A percentile compares a stretch with the other conserved stretches of the same genome.
Evolutionary conservation across 768 basidiomycete genomes (phyloP).

Genomic region (Boletellus ananiceps): DNA sequence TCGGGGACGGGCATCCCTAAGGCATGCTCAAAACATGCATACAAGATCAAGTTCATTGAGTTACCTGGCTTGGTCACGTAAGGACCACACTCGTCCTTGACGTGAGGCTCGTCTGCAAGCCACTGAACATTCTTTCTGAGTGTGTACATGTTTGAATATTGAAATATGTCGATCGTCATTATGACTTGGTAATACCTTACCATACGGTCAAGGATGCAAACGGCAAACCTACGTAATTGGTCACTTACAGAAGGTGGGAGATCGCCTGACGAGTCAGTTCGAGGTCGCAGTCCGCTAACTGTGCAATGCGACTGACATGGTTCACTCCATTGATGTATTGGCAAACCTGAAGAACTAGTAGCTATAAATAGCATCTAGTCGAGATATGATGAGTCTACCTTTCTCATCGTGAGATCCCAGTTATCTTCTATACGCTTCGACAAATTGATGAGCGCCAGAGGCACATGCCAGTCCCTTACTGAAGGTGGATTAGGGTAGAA

Average conservation of each 20-base stretch:
- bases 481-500: constrained; percentile 92
- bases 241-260: constrained; percentile 80
- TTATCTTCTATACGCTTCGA: constrained; percentile 78
- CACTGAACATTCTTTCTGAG: constrained; percentile 81
- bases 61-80: constrained; percentile 81
- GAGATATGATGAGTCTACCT: constrained; percentile 43
- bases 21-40: constrained; percentile 1
- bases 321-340: constrained; percentile 86
- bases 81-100: constrained; percentile 85
- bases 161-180: constrained; percentile 96
- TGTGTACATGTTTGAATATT: constrained; percentile 97
- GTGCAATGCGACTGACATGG: constrained; percentile 86
- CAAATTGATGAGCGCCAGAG: constrained; percentile 82
- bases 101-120: constrained; percentile 79
- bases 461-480: constrained; percentile 94
- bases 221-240: background rate
- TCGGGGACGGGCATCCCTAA: constrained; percentile 61
- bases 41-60: background rate
- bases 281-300: constrained; percentile 85
- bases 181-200: constrained; percentile 93
- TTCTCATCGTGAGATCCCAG: constrained; percentile 94
- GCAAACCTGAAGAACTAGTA: constrained; percentile 45
- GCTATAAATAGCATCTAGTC: background rate
- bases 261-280: constrained; percentile 81
- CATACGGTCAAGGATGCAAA: constrained; percentile 4